These are phyloP conservation scores for Lecanicillium sp. DNA, from an alignment of 2,329 filamentous ascomycete species.

Conservation along the genomic window DNA sequence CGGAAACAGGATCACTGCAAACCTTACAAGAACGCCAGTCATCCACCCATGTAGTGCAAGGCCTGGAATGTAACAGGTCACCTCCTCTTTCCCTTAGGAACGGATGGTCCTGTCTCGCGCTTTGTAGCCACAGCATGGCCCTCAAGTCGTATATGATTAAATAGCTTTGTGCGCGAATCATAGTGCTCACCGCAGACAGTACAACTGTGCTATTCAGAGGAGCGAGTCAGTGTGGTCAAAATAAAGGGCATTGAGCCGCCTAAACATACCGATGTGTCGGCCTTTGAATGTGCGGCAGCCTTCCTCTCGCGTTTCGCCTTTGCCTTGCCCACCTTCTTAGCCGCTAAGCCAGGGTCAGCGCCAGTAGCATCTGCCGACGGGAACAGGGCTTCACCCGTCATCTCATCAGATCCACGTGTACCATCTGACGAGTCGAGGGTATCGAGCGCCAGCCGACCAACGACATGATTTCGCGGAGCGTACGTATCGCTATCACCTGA, in stretches of 20 bases:
- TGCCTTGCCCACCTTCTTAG: conserved; percentile 41
- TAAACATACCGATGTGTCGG: conserved; percentile 22
- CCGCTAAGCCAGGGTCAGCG: conserved; percentile 15
- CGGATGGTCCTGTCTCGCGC: neutral
- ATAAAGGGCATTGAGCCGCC: neutral
- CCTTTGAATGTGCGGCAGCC: conserved; percentile 25
- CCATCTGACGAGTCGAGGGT: too few relatives aligned
- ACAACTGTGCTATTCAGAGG: conserved; percentile 29
- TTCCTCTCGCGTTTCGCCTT: conserved; percentile 44
- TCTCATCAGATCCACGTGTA: neutral
- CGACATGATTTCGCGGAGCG: conserved; percentile 35
- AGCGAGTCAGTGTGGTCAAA: conserved; percentile 1
- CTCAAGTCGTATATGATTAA: conserved; percentile 61
- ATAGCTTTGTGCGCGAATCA: conserved; percentile 61
- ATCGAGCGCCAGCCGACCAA: conserved; percentile 26
- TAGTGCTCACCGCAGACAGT: conserved; percentile 37
- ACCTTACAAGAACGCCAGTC: too few relatives aligned
- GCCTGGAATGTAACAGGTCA: too few relatives aligned
- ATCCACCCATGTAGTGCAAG: too few relatives aligned
- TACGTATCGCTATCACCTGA: conserved; percentile 31
- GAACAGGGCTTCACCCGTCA: conserved; percentile 8
- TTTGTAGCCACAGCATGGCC: conserved; percentile 48
- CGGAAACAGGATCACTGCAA: too few relatives aligned
- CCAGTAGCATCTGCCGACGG: conserved; percentile 15
- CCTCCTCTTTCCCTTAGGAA: neutral